Evolutionary conservation across 306 rosid species (phyloP), one percentile per base, ranked within the genome.

Genomic region (Vigna reflexopilosa): DNA sequence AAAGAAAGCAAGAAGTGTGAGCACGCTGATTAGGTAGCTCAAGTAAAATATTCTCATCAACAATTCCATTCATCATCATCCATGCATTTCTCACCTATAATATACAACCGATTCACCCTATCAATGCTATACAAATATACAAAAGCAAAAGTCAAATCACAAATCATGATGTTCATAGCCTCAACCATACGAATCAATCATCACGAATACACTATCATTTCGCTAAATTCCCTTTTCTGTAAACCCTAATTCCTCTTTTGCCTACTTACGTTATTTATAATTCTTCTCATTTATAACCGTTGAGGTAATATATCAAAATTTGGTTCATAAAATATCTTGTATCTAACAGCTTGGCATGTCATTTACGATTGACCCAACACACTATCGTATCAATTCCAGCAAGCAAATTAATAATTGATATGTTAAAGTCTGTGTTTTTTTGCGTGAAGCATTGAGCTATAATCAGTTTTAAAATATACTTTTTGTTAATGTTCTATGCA

Each of bases 161-260:
- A 57, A 56, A 69, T 47, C 15, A 78, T 70, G 52, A 61, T 70
- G 62, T 34, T 9, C 64, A 70, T 20, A 49, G 72, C 82, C 64
- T 50, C 20, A 22, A 42, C 44, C 49, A 34, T 79, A 32, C 36
- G 32, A 79, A 57, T 58, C 10, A 78, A 70, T 79, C 34, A 70
- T 70, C 51, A 17, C 28, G 2, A 26, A 9, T 69, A 45, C 24
- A 45, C 24, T 57, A 57, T 57, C 70, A 56, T 68, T 77, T 66
- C 45, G 6, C 61, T 28, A 13, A 16, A 54, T 55, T 77, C 40
- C 2, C 22, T 47, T 52, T 66, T 40, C 20, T 54, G 8, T 54
- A 16, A 66, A 36, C 15, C 12, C 14, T 16, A 1, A 5, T 64
- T 44, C 48, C 14, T 17, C 7, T 36, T 32, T 9, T 13, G 20